phyloP scores from a whole-genome alignment of 257 asterid species.

The Cordia subcordata region DNA sequence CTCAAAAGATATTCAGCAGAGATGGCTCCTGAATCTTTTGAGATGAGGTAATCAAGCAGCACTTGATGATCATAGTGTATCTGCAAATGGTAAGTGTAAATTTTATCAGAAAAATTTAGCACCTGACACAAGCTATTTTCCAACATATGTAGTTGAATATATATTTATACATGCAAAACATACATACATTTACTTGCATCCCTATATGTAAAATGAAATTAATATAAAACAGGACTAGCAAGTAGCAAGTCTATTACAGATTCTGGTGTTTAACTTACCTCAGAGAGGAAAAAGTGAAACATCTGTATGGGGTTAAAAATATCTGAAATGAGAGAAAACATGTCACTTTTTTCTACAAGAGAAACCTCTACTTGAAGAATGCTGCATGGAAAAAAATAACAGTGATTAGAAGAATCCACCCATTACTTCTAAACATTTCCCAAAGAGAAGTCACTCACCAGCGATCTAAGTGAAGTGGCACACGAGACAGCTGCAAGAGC shows the following conservation, averaged over 20 bases:
- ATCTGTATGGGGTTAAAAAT: slow-evolving; percentile 63
- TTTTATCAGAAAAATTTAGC: slow-evolving; percentile 10
- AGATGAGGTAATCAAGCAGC: slow-evolving; percentile 92
- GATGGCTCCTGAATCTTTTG: slow-evolving; percentile 74
- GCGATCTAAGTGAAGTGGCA: slow-evolving; percentile 37
- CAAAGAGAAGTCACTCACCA: slow-evolving; percentile 34
- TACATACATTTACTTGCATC: background rate
- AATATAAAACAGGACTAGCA: too few species aligned
- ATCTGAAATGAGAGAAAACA: slow-evolving; percentile 40
- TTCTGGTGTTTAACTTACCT: slow-evolving; percentile 39
- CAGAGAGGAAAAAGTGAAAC: slow-evolving; percentile 78
- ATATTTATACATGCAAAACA: background rate
- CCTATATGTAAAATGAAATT: too few species aligned
- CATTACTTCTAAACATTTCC: background rate
- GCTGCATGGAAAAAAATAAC: slow-evolving; percentile 31
- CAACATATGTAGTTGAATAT: slow-evolving; percentile 7
- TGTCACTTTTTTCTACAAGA: slow-evolving; percentile 25
- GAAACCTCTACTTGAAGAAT: slow-evolving; percentile 19
- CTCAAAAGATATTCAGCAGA: slow-evolving; percentile 88
- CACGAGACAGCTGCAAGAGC: slow-evolving; percentile 61
- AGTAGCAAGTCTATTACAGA: too few species aligned
- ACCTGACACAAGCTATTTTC: background rate
- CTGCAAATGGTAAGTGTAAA: slow-evolving; percentile 27
- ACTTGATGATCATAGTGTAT: slow-evolving; percentile 92
- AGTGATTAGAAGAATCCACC: background rate